Evolutionary conservation across 371 early-diverging fungal genomes (phyloP), one percentile per base, ranked within the genome.

Genomic region (Apophysomyces elegans): DNA sequence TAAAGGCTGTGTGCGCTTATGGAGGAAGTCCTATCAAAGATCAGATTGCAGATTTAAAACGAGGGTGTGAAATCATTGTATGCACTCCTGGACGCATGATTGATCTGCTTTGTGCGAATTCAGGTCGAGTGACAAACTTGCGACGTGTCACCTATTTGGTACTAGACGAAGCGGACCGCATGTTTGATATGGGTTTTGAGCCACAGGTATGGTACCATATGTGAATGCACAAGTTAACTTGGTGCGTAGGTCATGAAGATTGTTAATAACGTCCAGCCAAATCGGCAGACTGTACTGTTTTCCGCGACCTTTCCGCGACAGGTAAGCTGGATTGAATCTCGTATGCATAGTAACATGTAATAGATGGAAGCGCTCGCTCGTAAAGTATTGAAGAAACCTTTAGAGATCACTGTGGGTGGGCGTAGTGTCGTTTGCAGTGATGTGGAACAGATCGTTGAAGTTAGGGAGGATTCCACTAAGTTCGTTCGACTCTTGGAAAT

Each of bases 31-130:
- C 97, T 8, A 95, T 98, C 66, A 95, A 96, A 76, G 96, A 96
- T 64, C 99, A 99, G 70, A 99, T 99, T 71, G 95, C 93, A 13
- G 99, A 99, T 73, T 76, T 99, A 41, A 98, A 98, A 78, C 87
- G 96, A 62, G 99, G 99, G 2, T 95, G 96, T 65, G 99, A 99
- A 73, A 95, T 99, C 70, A 88, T 99, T 63, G 96, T 99, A 41
- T 97, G 98, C 78, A 99, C 99, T 13, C 99, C 99, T 14, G 99
- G 99, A 5, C 91, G 99, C 66, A 90, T 99, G 91, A 99, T 99
- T 74, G 99, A 99, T 81, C 78, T 99, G 60, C 85, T 99, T 50
- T 93, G 95, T 77, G 97, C 98, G 56, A 97, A 97, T 78, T 89
- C 92, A 35, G 99, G 97, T 56, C 88, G 95, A 65, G 96, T 96